Evolutionary conservation across 495 filamentous ascomycete species (phyloP), one percentile per base, ranked within the genome.

Genomic region (Lichina pygmaea): DNA sequence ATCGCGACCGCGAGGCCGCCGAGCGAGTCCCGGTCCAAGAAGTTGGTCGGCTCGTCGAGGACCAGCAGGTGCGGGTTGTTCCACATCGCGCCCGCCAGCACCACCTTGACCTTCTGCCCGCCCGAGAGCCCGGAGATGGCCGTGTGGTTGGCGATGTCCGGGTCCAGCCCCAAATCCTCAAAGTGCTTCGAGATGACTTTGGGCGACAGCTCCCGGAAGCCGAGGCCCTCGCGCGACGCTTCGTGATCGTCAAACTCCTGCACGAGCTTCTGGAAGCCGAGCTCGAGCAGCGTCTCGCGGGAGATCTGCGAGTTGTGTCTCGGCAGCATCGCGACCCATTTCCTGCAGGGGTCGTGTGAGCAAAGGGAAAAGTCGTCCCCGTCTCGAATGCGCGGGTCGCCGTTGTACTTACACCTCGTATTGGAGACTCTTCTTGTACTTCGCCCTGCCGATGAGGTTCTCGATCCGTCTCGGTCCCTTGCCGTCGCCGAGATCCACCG

Each of bases 61-160:
- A 97, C 89, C 44, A 97, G 73, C 49, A 97, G 64, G 66, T 97
- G 89, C 0, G 89, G 89, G 66, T 93, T 95, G 62, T 93, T 93
- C 89, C 86, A 93, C 84, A 93, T 89, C 49, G 82, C 82, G 52
- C 81, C 84, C n/a, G 89, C 86, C 42, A 97, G 72, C 42, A 97
- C 89, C 41, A 97, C 89, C 70, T 97, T 97, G 62, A 97, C 89
- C 63, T 97, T 97, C 58, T 97, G 89, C n/a, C 89, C 89, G 62
- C 89, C 89, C 6, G 86, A 94, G 6, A 97, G 67, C 56, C 89
- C 91, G 42, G 84, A 86, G 55, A 97, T 97, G 60, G 93, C 75
- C 59, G 93, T 97, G 71, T 97, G 91, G 62, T 91, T 91, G 49
- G 89, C 89, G 55, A 97, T 93, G 53, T 97, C 89, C 2, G 89